Evolutionary conservation across 1,284 basidiomycete species (phyloP).

Genomic region (Pholiota adiposa): DNA sequence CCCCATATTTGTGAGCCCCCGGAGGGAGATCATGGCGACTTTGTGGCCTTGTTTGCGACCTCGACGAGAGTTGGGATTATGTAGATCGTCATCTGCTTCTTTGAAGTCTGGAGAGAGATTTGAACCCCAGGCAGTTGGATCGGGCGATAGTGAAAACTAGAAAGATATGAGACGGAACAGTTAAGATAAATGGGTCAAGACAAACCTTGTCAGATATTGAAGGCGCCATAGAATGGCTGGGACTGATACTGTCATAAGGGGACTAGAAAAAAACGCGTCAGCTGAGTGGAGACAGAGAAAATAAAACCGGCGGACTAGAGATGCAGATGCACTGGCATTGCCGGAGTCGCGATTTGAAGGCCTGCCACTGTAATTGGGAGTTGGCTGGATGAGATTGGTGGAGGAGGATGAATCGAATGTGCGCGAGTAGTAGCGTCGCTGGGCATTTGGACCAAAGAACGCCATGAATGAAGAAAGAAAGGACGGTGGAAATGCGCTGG

Average conservation of each 20-base stretch:
- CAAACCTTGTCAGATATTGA: slow-evolving; percentile 56
- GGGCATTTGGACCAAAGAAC: slow-evolving; percentile 31
- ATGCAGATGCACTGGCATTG: slow-evolving; percentile 5
- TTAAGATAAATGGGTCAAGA: slow-evolving; percentile 7
- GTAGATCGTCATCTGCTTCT: slow-evolving; percentile 74
- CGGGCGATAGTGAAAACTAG: slow-evolving; percentile 74
- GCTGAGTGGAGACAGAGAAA: background rate
- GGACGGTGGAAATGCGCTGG: slow-evolving; percentile 3
- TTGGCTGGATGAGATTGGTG: slow-evolving; percentile 49
- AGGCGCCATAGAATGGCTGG: slow-evolving; percentile 24
- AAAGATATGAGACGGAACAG: background rate
- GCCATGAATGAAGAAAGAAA: slow-evolving; percentile 24
- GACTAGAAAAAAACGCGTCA: slow-evolving; percentile 6
- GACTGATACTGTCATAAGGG: slow-evolving; percentile 19
- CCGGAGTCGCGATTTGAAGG: slow-evolving; percentile 11
- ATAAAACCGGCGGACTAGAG: slow-evolving; percentile 14
- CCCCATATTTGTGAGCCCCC: slow-evolving; percentile 79
- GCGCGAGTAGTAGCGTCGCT: slow-evolving; percentile 35
- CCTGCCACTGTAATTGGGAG: background rate
- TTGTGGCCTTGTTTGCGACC: slow-evolving; percentile 66
- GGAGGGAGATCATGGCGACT: slow-evolving; percentile 68
- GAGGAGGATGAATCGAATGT: slow-evolving; percentile 51
- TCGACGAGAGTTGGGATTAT: slow-evolving; percentile 75
- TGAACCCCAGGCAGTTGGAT: slow-evolving; percentile 70
- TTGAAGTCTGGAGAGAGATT: slow-evolving; percentile 58